These are phyloP conservation scores for Puccinellia tenuiflora DNA, from an alignment of 176 grass and related monocot species.

Conservation along the genomic window DNA sequence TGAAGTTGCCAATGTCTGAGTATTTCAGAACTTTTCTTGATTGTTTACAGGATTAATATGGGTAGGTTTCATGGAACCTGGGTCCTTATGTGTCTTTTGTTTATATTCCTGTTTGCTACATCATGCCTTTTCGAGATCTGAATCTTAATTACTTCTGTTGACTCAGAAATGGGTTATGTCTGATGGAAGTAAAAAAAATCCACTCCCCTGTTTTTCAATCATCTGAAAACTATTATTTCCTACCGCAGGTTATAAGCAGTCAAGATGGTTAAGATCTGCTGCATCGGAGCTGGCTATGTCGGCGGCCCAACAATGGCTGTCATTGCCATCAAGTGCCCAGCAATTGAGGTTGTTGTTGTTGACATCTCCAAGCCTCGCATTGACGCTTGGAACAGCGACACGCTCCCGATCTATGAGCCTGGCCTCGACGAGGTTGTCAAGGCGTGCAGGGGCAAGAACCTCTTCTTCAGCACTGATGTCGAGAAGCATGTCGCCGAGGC, in stretches of 20 bases:
- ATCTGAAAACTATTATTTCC: background rate
- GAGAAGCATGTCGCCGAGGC: conserved; percentile 74
- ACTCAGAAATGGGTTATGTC: background rate
- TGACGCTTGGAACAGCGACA: conserved; percentile 77
- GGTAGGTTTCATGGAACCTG: background rate
- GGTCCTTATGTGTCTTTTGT: background rate
- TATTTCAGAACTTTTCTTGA: background rate
- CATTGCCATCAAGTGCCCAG: conserved; percentile 76
- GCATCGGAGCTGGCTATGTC: conserved; percentile 16
- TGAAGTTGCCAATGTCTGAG: background rate
- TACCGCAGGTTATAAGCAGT: background rate
- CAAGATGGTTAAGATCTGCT: conserved; percentile 20
- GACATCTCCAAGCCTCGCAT: conserved; percentile 73
- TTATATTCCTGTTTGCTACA: background rate
- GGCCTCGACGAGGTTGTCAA: conserved; percentile 78
- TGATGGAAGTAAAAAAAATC: background rate
- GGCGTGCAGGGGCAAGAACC: conserved; percentile 70
- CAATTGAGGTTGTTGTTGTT: conserved; percentile 68
- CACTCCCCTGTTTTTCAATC: background rate
- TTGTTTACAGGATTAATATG: background rate
- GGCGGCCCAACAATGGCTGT: conserved; percentile 58
- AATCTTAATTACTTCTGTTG: background rate
- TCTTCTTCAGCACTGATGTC: conserved; percentile 86
- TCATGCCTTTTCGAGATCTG: background rate
- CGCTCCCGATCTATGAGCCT: conserved; percentile 73